These are phyloP conservation scores for Hemisphaericaspora lyxosophila DNA, from an alignment of 1,139 yeast genomes.

Conservation along the genomic window DNA sequence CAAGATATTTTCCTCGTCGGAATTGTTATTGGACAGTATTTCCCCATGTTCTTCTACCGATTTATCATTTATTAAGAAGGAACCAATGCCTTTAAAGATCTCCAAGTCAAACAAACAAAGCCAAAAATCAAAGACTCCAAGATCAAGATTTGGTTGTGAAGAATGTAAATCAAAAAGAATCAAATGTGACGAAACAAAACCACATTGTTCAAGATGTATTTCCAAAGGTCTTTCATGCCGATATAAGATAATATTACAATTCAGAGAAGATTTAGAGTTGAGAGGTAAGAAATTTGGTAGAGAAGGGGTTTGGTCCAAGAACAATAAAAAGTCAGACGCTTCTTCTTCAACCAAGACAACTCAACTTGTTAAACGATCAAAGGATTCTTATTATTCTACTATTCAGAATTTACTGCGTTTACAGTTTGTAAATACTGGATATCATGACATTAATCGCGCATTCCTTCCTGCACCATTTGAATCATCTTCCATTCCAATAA, in stretches of 20 bases:
- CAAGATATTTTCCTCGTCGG: constrained; percentile 2
- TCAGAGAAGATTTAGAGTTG: constrained; percentile 30
- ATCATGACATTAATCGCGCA: constrained; percentile 13
- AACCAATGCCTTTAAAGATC: not conserved
- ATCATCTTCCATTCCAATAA: not conserved
- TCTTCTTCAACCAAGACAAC: constrained; percentile 12
- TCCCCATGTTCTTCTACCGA: constrained; percentile 3
- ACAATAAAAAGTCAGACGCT: constrained; percentile 4
- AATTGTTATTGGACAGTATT: constrained; percentile 2
- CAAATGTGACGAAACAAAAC: constrained; percentile 49
- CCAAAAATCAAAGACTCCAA: constrained; percentile 11
- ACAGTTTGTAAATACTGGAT: constrained; percentile 21
- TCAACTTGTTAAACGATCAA: constrained; percentile 15
- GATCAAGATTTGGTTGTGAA: constrained; percentile 32
- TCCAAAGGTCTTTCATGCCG: constrained; percentile 30
- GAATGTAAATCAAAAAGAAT: constrained; percentile 32
- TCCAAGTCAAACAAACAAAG: constrained; percentile 2
- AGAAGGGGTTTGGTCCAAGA: constrained; percentile 31
- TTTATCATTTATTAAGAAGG: constrained; percentile 1
- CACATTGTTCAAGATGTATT: constrained; percentile 38
- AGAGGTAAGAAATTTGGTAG: constrained; percentile 32
- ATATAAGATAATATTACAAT: constrained; percentile 25
- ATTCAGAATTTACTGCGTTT: constrained; percentile 16
- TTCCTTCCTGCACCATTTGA: not conserved
- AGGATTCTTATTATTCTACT: constrained; percentile 15